These are phyloP conservation scores for Podaxis mareebaensis DNA, from an alignment of 768 basidiomycete species.

Conservation along the genomic window DNA sequence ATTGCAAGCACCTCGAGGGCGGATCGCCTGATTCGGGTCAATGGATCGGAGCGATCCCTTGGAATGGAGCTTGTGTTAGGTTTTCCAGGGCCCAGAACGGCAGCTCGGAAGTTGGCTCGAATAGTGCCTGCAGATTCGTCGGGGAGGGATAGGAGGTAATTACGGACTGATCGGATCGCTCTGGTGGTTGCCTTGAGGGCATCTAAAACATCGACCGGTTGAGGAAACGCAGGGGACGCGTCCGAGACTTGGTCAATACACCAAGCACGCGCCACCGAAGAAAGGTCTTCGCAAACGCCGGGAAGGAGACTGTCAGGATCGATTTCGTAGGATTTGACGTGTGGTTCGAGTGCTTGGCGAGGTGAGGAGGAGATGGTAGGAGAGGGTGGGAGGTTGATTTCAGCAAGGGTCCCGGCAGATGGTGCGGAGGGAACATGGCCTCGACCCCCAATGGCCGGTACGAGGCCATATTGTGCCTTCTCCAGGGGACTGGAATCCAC, in stretches of 20 bases:
- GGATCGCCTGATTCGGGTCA: slow-evolving; percentile 69
- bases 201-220: slow-evolving; percentile 56
- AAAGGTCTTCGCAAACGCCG: slow-evolving; percentile 74
- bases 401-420: slow-evolving; percentile 42
- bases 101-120: slow-evolving; percentile 59
- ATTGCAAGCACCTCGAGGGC: slow-evolving; percentile 83
- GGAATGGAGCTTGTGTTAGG: slow-evolving; percentile 27
- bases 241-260: slow-evolving; percentile 33
- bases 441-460: slow-evolving; percentile 74
- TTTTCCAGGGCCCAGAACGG: slow-evolving; percentile 40
- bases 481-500: slow-evolving; percentile 34
- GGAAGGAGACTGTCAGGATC: slow-evolving; percentile 80
- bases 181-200: slow-evolving; percentile 78
- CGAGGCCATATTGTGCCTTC: slow-evolving; percentile 61
- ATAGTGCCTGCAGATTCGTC: slow-evolving; percentile 65
- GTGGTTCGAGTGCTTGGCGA: slow-evolving; percentile 47
- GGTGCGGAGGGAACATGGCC: slow-evolving; percentile 43
- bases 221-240: slow-evolving; percentile 16
- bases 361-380: slow-evolving; percentile 53
- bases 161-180: slow-evolving; percentile 79
- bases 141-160: slow-evolving; percentile 81
- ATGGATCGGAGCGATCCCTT: slow-evolving; percentile 49
- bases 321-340: slow-evolving; percentile 66
- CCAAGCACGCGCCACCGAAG: slow-evolving; percentile 66
- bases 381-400: slow-evolving; percentile 71